Base-by-base conservation (phyloP, 257 asterid genomes). In the Ophiorrhiza pumila region DNA sequence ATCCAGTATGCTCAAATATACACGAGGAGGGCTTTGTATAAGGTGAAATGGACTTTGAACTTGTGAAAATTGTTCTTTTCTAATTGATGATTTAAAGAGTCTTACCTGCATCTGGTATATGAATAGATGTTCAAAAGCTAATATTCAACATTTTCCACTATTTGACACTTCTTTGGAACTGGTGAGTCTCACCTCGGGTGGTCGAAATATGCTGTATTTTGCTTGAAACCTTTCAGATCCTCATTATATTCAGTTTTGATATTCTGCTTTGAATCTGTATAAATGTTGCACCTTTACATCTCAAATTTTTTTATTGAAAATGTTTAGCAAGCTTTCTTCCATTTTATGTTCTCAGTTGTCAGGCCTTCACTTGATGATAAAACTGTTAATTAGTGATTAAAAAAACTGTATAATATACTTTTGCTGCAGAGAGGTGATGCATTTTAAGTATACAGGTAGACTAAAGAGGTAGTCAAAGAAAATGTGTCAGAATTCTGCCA, bases 1-100 rank as follows among this genome's bases (percentile, higher is more conserved):
- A 95, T 95, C 55, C 98, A 89, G 68, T 92, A 98, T n/a, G 91
- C 99, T 65, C 99, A 97, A 29, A 95, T 95, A 75, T 98, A 92
- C 85, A 95, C 99, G 76, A 92, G 99, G 84, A 85, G 99, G 82
- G 93, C 97, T 76, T 79, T 92, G 82, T 92, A 95, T 74, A 90
- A 95, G 98, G 99, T 93, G 77, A 68, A 61, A 22, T 66, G n/a
- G n/a, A 68, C 45, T 75, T 53, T 74, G 60, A 46, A 76, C 22
- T 62, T 53, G 39, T 56, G 39, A 25, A 23, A 22, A 66, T 23
- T 57, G 62, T 75, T 73, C 42, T 64, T 72, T 71, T 34, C 57
- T 68, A 7, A 49, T 80, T 75, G 72, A 27, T 72, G 50, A 25
- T 35, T 47, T 10, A 57, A 43, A 11, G 47, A 27, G 7, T 45